Conservation (phyloP, 345 rosid species). For the Syzygium jambos region DNA sequence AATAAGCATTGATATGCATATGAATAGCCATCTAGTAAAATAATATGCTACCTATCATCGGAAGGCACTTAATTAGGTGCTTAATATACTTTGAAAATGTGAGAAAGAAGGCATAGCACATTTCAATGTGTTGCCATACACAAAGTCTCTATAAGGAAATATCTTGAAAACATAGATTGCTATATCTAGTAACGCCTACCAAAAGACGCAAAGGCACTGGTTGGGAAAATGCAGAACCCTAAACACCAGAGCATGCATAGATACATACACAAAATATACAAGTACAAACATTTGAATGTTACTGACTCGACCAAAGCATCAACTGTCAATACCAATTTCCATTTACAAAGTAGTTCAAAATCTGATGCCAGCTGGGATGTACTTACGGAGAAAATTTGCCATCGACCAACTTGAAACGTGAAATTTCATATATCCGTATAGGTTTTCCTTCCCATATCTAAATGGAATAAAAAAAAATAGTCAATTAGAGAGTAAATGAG, state of each 20-base stretch:
- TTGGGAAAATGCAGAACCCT: not conserved
- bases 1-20: not conserved
- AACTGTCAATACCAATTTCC: not conserved
- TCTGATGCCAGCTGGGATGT: not conserved
- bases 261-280: not conserved
- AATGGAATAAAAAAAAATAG: slow-evolving; percentile 9
- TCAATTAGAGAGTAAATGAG: slow-evolving; percentile 6
- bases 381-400: slow-evolving; percentile 99
- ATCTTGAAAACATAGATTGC: not conserved
- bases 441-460: slow-evolving; percentile 99
- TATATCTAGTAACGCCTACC: not conserved
- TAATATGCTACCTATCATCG: not conserved
- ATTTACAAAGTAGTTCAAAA: not conserved
- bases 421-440: slow-evolving; percentile 77
- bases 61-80: not conserved
- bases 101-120: not conserved
- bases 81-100: not conserved
- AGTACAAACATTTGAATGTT: not conserved
- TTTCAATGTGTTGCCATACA: not conserved
- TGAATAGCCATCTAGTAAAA: not conserved
- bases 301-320: not conserved
- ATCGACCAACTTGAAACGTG: slow-evolving; percentile 94
- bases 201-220: not conserved
- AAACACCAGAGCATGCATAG: not conserved
- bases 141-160: not conserved